Percentiles rank a stretch among this genome's conserved stretches.
Evolutionary conservation across 2,329 filamentous ascomycete species (phyloP).

Genomic region (Pseudopithomyces chartarum): DNA sequence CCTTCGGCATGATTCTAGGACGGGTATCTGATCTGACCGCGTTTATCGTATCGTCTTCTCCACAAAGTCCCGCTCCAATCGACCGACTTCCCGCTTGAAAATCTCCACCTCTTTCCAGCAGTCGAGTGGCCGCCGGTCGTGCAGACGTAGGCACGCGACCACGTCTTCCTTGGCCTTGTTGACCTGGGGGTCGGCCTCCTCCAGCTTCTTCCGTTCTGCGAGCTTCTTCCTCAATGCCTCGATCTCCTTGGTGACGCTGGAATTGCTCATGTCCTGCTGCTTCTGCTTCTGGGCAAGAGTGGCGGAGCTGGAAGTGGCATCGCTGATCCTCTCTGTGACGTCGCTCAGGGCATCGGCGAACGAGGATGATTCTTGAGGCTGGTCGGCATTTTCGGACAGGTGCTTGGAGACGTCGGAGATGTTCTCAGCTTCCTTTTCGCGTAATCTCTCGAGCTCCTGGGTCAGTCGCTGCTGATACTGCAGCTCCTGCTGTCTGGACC

Average conservation of each 20-base stretch:
- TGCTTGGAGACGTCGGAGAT: conserved; percentile 72
- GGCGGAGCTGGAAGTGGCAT: conserved; percentile 41
- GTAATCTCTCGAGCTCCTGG: conserved; percentile 80
- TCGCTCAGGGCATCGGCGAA: conserved; percentile 33
- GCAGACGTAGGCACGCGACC: conserved; percentile 77
- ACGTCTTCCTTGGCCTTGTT: conserved; percentile 77
- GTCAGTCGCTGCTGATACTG: conserved; percentile 87
- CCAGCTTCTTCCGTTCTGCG: conserved; percentile 60
- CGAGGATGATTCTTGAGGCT: conserved; percentile 25
- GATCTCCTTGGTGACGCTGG: conserved; percentile 62
- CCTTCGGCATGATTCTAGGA: conserved; percentile 10
- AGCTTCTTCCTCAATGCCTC: conserved; percentile 58
- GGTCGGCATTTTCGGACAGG: conserved; percentile 54
- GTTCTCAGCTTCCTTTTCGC: conserved; percentile 69
- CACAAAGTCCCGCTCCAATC: conserved; percentile 85
- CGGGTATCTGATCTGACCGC: background rate
- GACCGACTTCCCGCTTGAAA: conserved; percentile 88
- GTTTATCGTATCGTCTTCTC: conserved; percentile 70
- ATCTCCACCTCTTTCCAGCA: conserved; percentile 92
- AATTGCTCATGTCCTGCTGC: conserved; percentile 55
- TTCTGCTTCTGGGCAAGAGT: conserved; percentile 47
- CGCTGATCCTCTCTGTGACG: conserved; percentile 43
- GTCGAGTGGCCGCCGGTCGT: conserved; percentile 87
- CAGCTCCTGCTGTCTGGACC: conserved; percentile 80
- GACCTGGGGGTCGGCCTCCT: conserved; percentile 71